phyloP scores from a whole-genome alignment of 1,284 basidiomycete genomes.

The Xerocomus cyaneibrunnescens region DNA sequence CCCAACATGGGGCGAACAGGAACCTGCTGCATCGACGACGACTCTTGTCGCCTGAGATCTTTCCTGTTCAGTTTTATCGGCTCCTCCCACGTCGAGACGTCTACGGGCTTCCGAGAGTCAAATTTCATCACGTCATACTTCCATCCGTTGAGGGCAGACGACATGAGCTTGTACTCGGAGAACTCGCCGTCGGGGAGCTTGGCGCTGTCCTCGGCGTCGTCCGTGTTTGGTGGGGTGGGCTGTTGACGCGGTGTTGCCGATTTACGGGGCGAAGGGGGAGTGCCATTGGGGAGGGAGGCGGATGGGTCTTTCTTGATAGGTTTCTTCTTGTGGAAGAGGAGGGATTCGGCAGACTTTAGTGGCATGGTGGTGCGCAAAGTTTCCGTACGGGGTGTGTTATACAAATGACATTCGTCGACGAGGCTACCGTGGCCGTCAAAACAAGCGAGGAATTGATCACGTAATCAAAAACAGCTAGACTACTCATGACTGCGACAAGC shows the following conservation, averaged over 20 bases:
- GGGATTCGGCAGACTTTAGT: conserved; percentile 33
- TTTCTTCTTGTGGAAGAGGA: conserved; percentile 38
- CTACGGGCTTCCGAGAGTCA: conserved; percentile 66
- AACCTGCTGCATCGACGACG: conserved; percentile 40
- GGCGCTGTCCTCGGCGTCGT: conserved; percentile 46
- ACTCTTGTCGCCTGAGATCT: conserved; percentile 60
- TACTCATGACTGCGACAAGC: conserved; percentile 12
- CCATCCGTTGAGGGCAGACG: conserved; percentile 76
- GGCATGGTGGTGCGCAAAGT: conserved; percentile 18
- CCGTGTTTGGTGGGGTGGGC: conserved; percentile 34
- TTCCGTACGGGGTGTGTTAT: too few species aligned
- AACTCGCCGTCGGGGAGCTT: conserved; percentile 61
- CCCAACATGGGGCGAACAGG: conserved; percentile 71
- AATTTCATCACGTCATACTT: conserved; percentile 86
- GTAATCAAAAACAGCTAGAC: conserved; percentile 28
- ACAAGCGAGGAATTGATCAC: conserved; percentile 21
- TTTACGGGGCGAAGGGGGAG: conserved; percentile 26
- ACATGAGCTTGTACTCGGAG: conserved; percentile 72
- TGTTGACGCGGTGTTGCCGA: conserved; percentile 33
- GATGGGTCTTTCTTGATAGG: conserved; percentile 25
- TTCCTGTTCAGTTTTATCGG: conserved; percentile 87
- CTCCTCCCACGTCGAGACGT: conserved; percentile 59
- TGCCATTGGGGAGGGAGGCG: conserved; percentile 7
- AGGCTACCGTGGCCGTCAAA: conserved; percentile 1
- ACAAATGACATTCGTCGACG: too few species aligned